Percentiles rank a stretch among this genome's conserved stretches.
phyloP scores from a whole-genome alignment of 129 eudicot genomes.

The Arctium minus region DNA sequence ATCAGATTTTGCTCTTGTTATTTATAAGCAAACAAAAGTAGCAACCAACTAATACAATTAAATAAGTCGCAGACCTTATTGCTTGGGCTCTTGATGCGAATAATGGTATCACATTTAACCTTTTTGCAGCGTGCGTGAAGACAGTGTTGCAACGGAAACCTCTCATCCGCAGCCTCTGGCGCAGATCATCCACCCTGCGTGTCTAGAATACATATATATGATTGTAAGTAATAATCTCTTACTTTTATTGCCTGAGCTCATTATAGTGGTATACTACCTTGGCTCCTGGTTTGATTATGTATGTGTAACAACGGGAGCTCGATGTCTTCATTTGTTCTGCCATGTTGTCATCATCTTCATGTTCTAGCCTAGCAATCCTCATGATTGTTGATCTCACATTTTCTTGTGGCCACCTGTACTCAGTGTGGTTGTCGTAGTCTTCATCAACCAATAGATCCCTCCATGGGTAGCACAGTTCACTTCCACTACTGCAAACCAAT shows the following conservation, averaged over 20 bases:
- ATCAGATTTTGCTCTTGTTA: not conserved
- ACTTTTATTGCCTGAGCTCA: not conserved
- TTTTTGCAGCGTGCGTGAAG: constrained; percentile 53
- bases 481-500: constrained; percentile 70
- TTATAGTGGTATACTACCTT: constrained; percentile 36
- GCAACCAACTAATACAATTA: not conserved
- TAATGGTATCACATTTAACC: constrained; percentile 68
- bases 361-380: constrained; percentile 47
- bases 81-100: constrained; percentile 82
- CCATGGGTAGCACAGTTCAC: constrained; percentile 74
- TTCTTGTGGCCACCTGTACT: constrained; percentile 72
- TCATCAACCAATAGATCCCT: constrained; percentile 45
- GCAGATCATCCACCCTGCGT: constrained; percentile 57
- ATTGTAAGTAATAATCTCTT: not conserved
- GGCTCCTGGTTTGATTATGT: constrained; percentile 58
- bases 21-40: not conserved
- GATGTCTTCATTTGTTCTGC: constrained; percentile 35
- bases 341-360: constrained; percentile 43
- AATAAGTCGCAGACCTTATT: constrained; percentile 41
- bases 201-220: constrained; percentile 31
- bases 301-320: constrained; percentile 69
- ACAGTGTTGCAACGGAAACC: constrained; percentile 75
- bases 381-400: constrained; percentile 55
- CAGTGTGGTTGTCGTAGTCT: constrained; percentile 65
- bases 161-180: constrained; percentile 67